Conservation (phyloP, 2,329 filamentous ascomycete genomes). For the Cordyceps cicadae region DNA sequence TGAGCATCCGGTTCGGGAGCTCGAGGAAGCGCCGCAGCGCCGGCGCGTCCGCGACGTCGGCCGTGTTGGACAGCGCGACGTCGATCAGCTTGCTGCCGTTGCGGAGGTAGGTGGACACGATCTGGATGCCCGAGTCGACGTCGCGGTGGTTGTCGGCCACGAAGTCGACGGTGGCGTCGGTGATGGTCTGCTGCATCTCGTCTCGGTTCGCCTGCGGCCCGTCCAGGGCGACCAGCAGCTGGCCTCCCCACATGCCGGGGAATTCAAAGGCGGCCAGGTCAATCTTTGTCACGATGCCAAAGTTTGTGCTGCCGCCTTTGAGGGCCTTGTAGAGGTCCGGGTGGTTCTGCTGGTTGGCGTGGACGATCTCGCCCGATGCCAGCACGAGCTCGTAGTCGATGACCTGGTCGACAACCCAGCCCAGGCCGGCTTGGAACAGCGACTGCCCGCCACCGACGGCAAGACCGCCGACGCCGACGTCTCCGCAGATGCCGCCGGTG, state of each 20-base stretch:
- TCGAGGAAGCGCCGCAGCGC: constrained; percentile 11
- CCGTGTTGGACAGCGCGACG: constrained; percentile 9
- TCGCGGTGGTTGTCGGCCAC: constrained; percentile 9
- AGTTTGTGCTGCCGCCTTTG: constrained; percentile 40
- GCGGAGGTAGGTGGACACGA: constrained; percentile 10
- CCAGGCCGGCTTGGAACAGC: constrained; percentile 28
- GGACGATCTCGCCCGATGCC: constrained; percentile 32
- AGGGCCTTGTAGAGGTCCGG: constrained; percentile 38
- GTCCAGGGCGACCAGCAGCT: constrained; percentile 5
- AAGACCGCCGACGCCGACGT: constrained; percentile 37
- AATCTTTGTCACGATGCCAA: constrained; percentile 30
- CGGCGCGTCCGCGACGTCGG: constrained; percentile 10
- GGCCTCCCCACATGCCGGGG: constrained; percentile 11
- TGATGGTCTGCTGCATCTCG: constrained; percentile 7
- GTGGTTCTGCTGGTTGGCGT: constrained; percentile 31
- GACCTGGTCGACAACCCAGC: constrained; percentile 35
- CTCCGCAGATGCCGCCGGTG: constrained; percentile 30
- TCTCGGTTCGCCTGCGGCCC: background rate
- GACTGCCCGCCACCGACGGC: constrained; percentile 40
- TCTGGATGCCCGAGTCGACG: constrained; percentile 7
- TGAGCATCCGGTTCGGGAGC: constrained; percentile 12
- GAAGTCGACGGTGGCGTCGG: constrained; percentile 6
- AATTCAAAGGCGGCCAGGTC: constrained; percentile 21
- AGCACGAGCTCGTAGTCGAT: constrained; percentile 37
- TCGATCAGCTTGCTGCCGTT: constrained; percentile 7